phyloP scores from a whole-genome alignment of 805 yeast genomes.

The Cyberlindnera lachancei region DNA sequence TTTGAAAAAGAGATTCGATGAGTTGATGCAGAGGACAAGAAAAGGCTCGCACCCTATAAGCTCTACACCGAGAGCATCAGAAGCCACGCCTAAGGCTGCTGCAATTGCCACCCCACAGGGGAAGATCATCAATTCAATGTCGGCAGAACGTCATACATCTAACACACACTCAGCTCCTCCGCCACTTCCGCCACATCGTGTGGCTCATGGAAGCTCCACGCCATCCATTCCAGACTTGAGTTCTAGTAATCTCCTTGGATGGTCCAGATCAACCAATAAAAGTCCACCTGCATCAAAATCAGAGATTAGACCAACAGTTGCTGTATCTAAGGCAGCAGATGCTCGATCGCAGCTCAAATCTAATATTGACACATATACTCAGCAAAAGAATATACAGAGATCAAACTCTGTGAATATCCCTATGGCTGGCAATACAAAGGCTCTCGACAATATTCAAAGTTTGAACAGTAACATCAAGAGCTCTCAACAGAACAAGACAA shows the following conservation, averaged over 20 bases:
- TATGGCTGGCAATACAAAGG: conserved; percentile 5
- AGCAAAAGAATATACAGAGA: conserved; percentile 3
- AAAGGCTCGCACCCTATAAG: no score
- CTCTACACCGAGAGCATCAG: background rate
- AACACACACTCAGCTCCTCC: background rate
- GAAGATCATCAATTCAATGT: background rate
- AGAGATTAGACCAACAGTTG: conserved; percentile 13
- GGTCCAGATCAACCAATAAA: background rate
- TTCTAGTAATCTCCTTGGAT: background rate
- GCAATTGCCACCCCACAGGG: background rate
- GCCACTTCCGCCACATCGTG: conserved; percentile 13
- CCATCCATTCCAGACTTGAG: background rate
- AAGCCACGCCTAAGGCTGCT: background rate
- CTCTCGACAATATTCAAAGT: conserved; percentile 5
- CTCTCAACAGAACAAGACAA: background rate
- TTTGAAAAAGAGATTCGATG: conserved; percentile 4
- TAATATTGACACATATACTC: conserved; percentile 5
- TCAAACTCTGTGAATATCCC: conserved; percentile 6
- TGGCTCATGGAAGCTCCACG: background rate
- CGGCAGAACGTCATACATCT: no score
- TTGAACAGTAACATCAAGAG: conserved; percentile 3
- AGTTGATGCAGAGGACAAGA: conserved; percentile 1
- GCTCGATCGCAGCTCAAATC: conserved; percentile 7
- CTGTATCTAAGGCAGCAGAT: no score
- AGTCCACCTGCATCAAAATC: conserved; percentile 8